Conservation (phyloP, 768 basidiomycete species). For the Agaricus blazei region DNA sequence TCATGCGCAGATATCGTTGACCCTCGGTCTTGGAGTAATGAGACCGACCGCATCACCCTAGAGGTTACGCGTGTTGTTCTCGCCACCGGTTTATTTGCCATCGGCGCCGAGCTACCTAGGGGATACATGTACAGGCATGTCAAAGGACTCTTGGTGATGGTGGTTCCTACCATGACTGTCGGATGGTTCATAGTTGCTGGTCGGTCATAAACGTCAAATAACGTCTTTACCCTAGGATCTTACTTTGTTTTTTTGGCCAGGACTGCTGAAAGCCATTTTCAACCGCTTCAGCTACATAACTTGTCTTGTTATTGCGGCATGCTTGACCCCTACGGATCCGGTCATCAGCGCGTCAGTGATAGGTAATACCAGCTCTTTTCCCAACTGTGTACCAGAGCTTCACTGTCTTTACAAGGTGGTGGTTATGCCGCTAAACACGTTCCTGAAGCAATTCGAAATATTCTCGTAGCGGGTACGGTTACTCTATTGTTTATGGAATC, state of each 20-base stretch:
- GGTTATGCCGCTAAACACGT: slow-evolving; percentile 68
- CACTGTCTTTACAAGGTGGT: slow-evolving; percentile 41
- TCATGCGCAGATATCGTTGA: slow-evolving; percentile 67
- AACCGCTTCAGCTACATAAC: slow-evolving; percentile 68
- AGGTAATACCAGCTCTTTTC: slow-evolving; percentile 27
- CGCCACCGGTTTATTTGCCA: slow-evolving; percentile 88
- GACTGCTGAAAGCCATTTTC: slow-evolving; percentile 65
- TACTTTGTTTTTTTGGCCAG: slow-evolving; percentile 25
- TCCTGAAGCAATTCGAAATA: slow-evolving; percentile 67
- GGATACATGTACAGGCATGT: slow-evolving; percentile 81
- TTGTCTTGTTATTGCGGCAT: slow-evolving; percentile 82
- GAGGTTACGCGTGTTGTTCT: slow-evolving; percentile 88
- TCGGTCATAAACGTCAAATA: slow-evolving; percentile 18
- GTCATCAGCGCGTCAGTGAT: slow-evolving; percentile 85
- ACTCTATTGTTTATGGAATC: not conserved
- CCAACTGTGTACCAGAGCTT: not conserved
- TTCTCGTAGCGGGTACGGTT: slow-evolving; percentile 53
- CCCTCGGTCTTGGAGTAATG: slow-evolving; percentile 66
- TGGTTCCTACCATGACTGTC: slow-evolving; percentile 81
- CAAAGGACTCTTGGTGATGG: slow-evolving; percentile 61
- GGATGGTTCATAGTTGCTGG: slow-evolving; percentile 79
- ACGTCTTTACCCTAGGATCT: not conserved
- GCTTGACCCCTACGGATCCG: slow-evolving; percentile 92
- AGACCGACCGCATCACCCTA: slow-evolving; percentile 56
- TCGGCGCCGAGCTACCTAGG: slow-evolving; percentile 88